phyloP scores from a whole-genome alignment of 2,329 filamentous ascomycete genomes.

The Periglandula ipomoeae region DNA sequence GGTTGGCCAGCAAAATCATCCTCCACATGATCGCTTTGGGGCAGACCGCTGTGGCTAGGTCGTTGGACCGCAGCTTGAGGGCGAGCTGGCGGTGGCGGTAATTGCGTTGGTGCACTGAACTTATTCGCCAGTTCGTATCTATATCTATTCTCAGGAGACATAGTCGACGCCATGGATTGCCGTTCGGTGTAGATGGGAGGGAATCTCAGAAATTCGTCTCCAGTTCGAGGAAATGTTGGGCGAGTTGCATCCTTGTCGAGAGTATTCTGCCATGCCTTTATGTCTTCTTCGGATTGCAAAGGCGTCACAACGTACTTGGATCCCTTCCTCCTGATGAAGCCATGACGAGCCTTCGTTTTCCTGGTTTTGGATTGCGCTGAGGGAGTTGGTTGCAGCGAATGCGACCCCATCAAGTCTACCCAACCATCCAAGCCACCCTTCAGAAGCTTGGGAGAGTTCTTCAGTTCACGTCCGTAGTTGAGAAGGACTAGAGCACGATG shows the following conservation, averaged over 20 bases:
- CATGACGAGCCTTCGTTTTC: slow-evolving; percentile 14
- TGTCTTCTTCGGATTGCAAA: slow-evolving; percentile 73
- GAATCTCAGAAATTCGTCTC: slow-evolving; percentile 78
- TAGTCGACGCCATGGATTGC: slow-evolving; percentile 48
- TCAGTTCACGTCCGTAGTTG: slow-evolving; percentile 69
- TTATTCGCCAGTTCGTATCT: slow-evolving; percentile 22
- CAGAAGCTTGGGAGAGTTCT: slow-evolving; percentile 65
- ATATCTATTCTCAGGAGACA: slow-evolving; percentile 14
- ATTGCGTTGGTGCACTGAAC: slow-evolving; percentile 35
- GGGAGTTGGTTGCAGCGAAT: slow-evolving; percentile 44
- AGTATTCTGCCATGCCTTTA: slow-evolving; percentile 70
- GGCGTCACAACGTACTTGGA: slow-evolving; percentile 49
- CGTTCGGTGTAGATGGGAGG: slow-evolving; percentile 58
- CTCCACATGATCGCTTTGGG: slow-evolving; percentile 26
- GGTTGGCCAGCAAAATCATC: slow-evolving; percentile 26
- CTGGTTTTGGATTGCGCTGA: slow-evolving; percentile 17
- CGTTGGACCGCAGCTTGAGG: slow-evolving; percentile 60
- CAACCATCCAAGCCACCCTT: slow-evolving; percentile 79
- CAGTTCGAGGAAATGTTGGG: slow-evolving; percentile 53
- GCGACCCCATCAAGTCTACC: slow-evolving; percentile 68
- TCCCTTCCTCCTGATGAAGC: slow-evolving; percentile 25
- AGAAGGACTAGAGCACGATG: slow-evolving; percentile 76
- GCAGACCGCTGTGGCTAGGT: slow-evolving; percentile 72
- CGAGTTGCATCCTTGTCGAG: slow-evolving; percentile 56
- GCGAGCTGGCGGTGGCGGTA: slow-evolving; percentile 51